phyloP scores from a whole-genome alignment of 2,329 filamentous ascomycete genomes.

The Neophaeococcomyces aloes region DNA sequence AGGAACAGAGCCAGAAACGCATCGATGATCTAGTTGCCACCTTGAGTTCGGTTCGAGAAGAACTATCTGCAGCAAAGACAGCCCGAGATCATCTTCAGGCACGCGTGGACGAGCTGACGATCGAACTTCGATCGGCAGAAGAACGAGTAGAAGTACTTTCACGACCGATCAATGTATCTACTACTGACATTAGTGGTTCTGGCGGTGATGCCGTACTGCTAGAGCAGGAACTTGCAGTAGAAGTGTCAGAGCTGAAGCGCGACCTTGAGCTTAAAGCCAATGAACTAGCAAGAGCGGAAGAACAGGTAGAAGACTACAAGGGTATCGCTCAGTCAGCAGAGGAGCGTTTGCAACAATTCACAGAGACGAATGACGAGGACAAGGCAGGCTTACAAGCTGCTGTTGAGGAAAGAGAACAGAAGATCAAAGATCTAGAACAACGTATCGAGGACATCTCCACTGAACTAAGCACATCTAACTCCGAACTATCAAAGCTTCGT shows the following conservation, averaged over 20 bases:
- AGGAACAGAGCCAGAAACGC: conserved; percentile 75
- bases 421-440: conserved; percentile 70
- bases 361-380: conserved; percentile 73
- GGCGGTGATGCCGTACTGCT: conserved; percentile 47
- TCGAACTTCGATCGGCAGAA: conserved; percentile 79
- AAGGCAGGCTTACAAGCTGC: conserved; percentile 72
- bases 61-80: conserved; percentile 76
- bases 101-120: conserved; percentile 76
- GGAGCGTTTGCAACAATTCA: conserved; percentile 71
- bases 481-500: conserved; percentile 67
- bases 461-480: conserved; percentile 72
- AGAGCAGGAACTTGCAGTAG: conserved; percentile 71
- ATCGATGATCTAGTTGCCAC: conserved; percentile 83
- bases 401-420: conserved; percentile 65
- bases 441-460: conserved; percentile 71
- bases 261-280: conserved; percentile 71
- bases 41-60: conserved; percentile 70
- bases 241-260: conserved; percentile 76
- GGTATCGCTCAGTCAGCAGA: conserved; percentile 77
- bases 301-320: conserved; percentile 78
- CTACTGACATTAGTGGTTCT: conserved; percentile 39
- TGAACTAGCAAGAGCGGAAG: conserved; percentile 70
- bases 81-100: conserved; percentile 79
- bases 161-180: conserved; percentile 43
- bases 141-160: conserved; percentile 75